Conservation (phyloP, 2,329 filamentous ascomycete genomes). For the Myriangium duriaei region DNA sequence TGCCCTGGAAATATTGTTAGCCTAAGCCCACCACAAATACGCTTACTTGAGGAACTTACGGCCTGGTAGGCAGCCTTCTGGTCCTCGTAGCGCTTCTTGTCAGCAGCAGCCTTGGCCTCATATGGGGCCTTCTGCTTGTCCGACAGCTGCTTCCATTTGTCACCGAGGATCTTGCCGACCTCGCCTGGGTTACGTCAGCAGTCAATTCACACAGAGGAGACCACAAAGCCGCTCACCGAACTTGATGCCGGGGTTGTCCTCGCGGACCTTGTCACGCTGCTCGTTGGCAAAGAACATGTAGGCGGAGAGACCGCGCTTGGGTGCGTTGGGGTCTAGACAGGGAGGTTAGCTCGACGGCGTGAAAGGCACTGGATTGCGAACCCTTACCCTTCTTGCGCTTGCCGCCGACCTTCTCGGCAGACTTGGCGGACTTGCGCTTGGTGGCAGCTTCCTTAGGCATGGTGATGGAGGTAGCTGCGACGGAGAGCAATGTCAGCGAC, state of each 20-base stretch:
- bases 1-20: slow-evolving; percentile 16
- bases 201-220: neutral
- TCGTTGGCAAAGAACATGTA: slow-evolving; percentile 99
- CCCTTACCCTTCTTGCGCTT: slow-evolving; percentile 62
- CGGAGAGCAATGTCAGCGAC: slow-evolving; percentile 1
- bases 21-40: neutral
- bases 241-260: slow-evolving; percentile 94
- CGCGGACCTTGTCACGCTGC: slow-evolving; percentile 93
- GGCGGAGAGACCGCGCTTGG: slow-evolving; percentile 96
- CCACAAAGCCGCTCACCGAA: slow-evolving; percentile 53
- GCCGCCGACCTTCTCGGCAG: slow-evolving; percentile 30
- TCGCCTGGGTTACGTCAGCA: slow-evolving; percentile 46
- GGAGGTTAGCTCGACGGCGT: slow-evolving; percentile 4
- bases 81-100: slow-evolving; percentile 99
- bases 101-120: slow-evolving; percentile 87
- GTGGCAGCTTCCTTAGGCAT: slow-evolving; percentile 59
- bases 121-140: slow-evolving; percentile 90
- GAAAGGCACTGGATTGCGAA: neutral
- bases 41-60: slow-evolving; percentile 53
- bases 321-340: slow-evolving; percentile 75
- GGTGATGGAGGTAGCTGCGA: slow-evolving; percentile 1
- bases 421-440: slow-evolving; percentile 46
- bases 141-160: slow-evolving; percentile 94
- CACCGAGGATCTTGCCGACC: slow-evolving; percentile 94
- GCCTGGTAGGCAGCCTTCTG: slow-evolving; percentile 84